Conservation (phyloP, 2,329 filamentous ascomycete genomes). For the Aspergillus novofumigatus region DNA sequence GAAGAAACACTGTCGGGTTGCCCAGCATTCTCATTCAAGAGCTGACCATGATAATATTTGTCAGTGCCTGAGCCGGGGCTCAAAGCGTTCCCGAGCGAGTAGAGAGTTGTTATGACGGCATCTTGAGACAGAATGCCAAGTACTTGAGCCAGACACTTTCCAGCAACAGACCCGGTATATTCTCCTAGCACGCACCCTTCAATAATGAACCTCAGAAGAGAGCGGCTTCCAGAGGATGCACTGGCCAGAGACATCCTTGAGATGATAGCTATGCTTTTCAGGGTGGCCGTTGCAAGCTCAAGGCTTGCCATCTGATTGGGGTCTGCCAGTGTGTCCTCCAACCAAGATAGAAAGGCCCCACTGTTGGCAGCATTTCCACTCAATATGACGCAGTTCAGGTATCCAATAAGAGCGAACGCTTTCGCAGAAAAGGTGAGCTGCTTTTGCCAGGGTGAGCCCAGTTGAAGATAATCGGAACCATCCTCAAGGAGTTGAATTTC, state of each 20-base stretch:
- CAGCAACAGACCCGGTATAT: constrained; percentile 69
- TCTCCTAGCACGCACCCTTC: constrained; percentile 66
- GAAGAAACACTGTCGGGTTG: constrained; percentile 45
- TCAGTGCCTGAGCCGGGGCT: constrained; percentile 63
- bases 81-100: constrained; percentile 92
- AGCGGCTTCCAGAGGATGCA: constrained; percentile 70
- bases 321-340: constrained; percentile 77
- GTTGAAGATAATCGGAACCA: constrained; percentile 80
- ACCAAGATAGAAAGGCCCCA: constrained; percentile 75
- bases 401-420: constrained; percentile 73
- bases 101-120: constrained; percentile 88
- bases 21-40: constrained; percentile 38
- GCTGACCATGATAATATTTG: constrained; percentile 35
- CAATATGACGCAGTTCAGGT: constrained; percentile 77
- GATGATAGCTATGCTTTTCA: constrained; percentile 78
- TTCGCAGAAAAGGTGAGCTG: constrained; percentile 82
- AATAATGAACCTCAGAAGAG: constrained; percentile 82
- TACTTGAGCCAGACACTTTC: constrained; percentile 77
- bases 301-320: constrained; percentile 76
- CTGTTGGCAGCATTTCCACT: constrained; percentile 77
- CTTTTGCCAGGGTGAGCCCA: constrained; percentile 84
- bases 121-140: constrained; percentile 83
- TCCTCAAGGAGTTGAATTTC: constrained; percentile 85
- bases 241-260: constrained; percentile 69
- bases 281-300: constrained; percentile 68